Evolutionary conservation across 305 asterid genomes (phyloP).

Genomic region (Petunia hybrid): DNA sequence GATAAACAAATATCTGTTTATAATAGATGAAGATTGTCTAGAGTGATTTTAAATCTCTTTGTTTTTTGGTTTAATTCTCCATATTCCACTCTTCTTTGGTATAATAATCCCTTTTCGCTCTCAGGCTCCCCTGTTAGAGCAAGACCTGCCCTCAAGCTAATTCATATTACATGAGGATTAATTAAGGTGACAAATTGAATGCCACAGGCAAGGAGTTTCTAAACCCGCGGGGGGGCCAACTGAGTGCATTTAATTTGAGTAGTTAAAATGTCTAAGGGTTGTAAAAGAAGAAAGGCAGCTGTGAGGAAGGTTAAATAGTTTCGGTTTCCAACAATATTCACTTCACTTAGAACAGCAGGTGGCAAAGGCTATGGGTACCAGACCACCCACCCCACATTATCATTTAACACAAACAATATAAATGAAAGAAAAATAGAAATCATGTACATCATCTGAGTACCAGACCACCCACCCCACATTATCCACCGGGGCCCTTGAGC

Average conservation of each 20-base stretch:
- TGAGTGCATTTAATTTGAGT: not conserved
- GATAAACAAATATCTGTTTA: slow-evolving; percentile 40
- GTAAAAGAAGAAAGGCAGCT: not conserved
- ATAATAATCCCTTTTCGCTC: not conserved
- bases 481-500: too few species aligned
- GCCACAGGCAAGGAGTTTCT: not conserved
- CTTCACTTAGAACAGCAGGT: not conserved
- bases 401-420: not conserved
- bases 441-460: too few species aligned
- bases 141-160: not conserved
- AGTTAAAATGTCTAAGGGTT: not conserved
- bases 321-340: not conserved
- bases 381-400: too few species aligned
- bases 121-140: not conserved
- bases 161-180: not conserved
- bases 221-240: not conserved
- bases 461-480: too few species aligned
- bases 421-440: not conserved
- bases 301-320: not conserved
- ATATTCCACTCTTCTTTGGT: not conserved
- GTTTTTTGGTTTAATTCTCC: not conserved
- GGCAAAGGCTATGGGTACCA: too few species aligned
- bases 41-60: not conserved
- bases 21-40: slow-evolving; percentile 25
- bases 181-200: slow-evolving; percentile 7